Evolutionary conservation across 768 basidiomycete genomes (phyloP), one percentile per base, ranked within the genome.

Genomic region (Amanita rubescens): DNA sequence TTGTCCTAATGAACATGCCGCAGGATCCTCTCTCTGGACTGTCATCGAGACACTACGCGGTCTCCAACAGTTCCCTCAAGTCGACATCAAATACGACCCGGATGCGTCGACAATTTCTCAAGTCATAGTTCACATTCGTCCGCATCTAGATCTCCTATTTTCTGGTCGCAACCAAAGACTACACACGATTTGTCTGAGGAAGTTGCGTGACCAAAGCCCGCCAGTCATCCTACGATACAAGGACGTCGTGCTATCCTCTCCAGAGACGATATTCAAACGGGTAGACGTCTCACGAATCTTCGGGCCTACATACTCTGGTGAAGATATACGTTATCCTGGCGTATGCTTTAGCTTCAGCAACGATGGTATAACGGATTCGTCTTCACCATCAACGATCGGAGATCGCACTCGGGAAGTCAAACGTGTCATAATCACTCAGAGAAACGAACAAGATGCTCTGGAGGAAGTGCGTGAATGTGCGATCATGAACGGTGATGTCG

Each of bases 291-390:
- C 78, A 55, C 77, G 81, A 37, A 80, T 78, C 14, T 91, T 93
- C 67, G 90, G 90, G 2, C 90, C 90, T 1, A 92, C 90, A 0
- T 92, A 91, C 65, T 80, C 85, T 10, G 74, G 74, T 17, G 85
- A 90, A 54, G 84, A 86, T 58, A 68, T 91, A 58, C 79, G 78
- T 39, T 93, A 91, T 67, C 90, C 90, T 2, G 90, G 90, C 0
- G 74, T 92, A 32, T 85, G 83, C 78, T 93, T 93, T 63, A 81
- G 82, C 58, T 92, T 92, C 58, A 86, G 88, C 39, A 89, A 90
- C 49, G 90, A 91, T 59, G 68, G 69, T 3, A 70, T 82, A 47
- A 67, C 69, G 1, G 84, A 87, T 54, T 73, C 77, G 5, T 59
- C 77, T 57, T 84, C 81, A 62, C 70, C 70, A n/a, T 61, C 63